Percentiles rank a stretch among this genome's conserved stretches.
phyloP scores from a whole-genome alignment of 1,284 basidiomycete genomes.

The Abortiporus biennis region DNA sequence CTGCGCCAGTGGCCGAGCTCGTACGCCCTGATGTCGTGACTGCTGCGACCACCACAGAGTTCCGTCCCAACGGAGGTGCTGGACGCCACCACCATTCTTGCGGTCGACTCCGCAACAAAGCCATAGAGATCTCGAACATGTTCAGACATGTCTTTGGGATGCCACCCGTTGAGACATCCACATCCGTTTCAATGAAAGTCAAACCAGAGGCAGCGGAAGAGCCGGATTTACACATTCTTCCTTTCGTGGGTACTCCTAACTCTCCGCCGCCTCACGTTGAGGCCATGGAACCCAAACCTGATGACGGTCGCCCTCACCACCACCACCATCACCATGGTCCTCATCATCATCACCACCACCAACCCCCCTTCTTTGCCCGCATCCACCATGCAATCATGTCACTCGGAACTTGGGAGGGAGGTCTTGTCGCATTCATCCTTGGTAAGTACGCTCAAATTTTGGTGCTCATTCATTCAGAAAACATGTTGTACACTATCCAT shows the following conservation, averaged over 20 bases:
- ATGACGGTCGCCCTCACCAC: slow-evolving; percentile 12
- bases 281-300: too few relatives aligned
- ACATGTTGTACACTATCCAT: not conserved
- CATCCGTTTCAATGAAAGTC: slow-evolving; percentile 5
- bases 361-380: slow-evolving; percentile 44
- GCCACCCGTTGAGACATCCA: slow-evolving; percentile 30
- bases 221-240: too few relatives aligned
- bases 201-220: too few relatives aligned
- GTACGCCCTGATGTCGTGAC: slow-evolving; percentile 7
- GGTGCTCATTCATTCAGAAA: not conserved
- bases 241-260: slow-evolving; percentile 28
- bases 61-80: slow-evolving; percentile 11
- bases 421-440: slow-evolving; percentile 72
- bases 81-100: slow-evolving; percentile 13
- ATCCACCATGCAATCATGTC: slow-evolving; percentile 58
- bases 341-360: slow-evolving; percentile 23
- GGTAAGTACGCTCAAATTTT: slow-evolving; percentile 37
- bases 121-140: slow-evolving; percentile 37
- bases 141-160: slow-evolving; percentile 46
- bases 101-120: slow-evolving; percentile 34
- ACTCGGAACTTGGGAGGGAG: slow-evolving; percentile 76
- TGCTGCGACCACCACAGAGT: slow-evolving; percentile 7
- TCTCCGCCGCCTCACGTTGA: too few relatives aligned
- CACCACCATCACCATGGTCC: slow-evolving; percentile 19
- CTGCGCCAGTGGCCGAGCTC: slow-evolving; percentile 6